Base-by-base conservation (phyloP, 2,329 filamentous ascomycete genomes). In the Exophiala sp. region DNA sequence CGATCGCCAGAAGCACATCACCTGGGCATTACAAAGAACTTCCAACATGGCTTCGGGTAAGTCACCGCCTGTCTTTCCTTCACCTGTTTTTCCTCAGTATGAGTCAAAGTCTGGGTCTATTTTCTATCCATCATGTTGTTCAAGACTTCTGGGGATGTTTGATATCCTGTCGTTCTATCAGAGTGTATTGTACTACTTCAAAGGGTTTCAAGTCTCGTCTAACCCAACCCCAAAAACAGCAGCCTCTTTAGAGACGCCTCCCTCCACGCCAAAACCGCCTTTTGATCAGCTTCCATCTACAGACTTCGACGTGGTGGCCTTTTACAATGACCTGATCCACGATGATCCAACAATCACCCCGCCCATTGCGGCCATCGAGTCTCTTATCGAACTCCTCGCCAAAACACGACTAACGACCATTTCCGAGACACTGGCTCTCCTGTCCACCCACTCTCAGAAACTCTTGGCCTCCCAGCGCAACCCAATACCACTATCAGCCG, bases 301-400 rank as follows among this genome's bases (percentile, higher is more conserved):
- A 10, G 33, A 50, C 24, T 62, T 60, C 62, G 78, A 76, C 69
- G 84, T 89, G 57, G 84, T 87, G 63, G 72, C 78, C 52, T 82
- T 83, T 43, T 89, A 89, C 75, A 78, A 82, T 65, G 73, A 77
- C 46, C 79, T 88, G 45, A 79, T 88, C 56, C 68, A 68, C 54
- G 78, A 81, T 47, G 91, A 97, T 69, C 80, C 87, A 9, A 89
- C 95, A 58, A 81, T 97, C 49, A 96, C 92, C 34, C 96, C 96
- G 83, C 91, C 94, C 59, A 89, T 99, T 51, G 94, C 94, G 16
- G 91, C 91, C 55, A 96, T 96, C 68, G 89, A 95, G 74, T 86
- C 91, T 24, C 81, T 99, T 55, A 94, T 97, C 63, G 84, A 87
- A 67, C 86, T 94, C 57, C 87, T 97, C 55, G 86, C 87, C 66